Percentiles rank a stretch among this genome's conserved stretches.
phyloP scores from a whole-genome alignment of 1,284 basidiomycete species.

The Schizopora paradoxa region DNA sequence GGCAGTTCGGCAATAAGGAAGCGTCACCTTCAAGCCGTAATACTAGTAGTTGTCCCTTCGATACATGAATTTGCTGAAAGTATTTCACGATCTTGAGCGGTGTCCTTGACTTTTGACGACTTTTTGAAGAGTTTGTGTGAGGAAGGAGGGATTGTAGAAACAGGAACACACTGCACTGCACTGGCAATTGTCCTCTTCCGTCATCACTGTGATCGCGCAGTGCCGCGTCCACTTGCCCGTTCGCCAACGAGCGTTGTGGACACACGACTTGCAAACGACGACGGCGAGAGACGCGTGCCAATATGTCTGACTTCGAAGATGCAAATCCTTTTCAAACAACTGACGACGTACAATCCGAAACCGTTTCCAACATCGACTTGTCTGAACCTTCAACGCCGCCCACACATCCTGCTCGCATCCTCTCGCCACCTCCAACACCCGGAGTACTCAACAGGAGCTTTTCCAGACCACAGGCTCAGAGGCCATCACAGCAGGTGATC shows the following conservation, averaged over 20 bases:
- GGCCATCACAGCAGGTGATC: slow-evolving; percentile 42
- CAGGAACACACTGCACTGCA: too few species aligned
- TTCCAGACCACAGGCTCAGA: slow-evolving; percentile 37
- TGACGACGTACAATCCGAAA: slow-evolving; percentile 54
- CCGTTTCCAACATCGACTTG: slow-evolving; percentile 59
- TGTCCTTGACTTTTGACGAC: too few species aligned
- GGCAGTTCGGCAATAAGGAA: too few species aligned
- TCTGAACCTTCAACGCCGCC: slow-evolving; percentile 63
- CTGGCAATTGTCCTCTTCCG: too few species aligned
- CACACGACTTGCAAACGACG: not conserved
- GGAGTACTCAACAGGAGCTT: slow-evolving; percentile 21
- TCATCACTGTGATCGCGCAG: too few species aligned
- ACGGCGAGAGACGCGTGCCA: not conserved
- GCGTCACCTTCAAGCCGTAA: too few species aligned
- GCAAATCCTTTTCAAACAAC: slow-evolving; percentile 77
- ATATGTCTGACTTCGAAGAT: slow-evolving; percentile 69
- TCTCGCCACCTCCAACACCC: slow-evolving; percentile 33
- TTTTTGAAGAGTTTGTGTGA: too few species aligned
- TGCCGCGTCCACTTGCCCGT: not conserved
- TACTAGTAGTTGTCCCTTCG: too few species aligned
- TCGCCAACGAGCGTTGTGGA: not conserved
- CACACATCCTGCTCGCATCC: slow-evolving; percentile 33
- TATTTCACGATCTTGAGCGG: too few species aligned
- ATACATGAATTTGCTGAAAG: too few species aligned
- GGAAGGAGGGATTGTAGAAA: too few species aligned